These are phyloP conservation scores for Beauveria medogensis DNA, from an alignment of 2,329 filamentous ascomycete species.

Conservation along the genomic window DNA sequence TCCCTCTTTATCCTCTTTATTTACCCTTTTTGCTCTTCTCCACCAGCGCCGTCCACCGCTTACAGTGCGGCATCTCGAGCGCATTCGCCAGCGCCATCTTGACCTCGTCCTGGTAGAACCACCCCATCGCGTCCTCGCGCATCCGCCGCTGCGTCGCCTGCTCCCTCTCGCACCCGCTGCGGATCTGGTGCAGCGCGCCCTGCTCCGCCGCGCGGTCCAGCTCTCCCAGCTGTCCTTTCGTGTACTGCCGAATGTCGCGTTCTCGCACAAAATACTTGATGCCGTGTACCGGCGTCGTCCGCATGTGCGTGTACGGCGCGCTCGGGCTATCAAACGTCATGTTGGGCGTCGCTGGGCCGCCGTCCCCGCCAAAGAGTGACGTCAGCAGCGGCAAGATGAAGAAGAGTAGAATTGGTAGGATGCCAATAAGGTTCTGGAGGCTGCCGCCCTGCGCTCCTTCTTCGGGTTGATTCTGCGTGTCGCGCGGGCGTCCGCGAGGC, in stretches of 20 bases:
- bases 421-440: conserved; percentile 56
- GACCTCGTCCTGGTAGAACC: conserved; percentile 74
- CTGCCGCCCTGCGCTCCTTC: conserved; percentile 34
- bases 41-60: conserved; percentile 37
- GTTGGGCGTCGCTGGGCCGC: conserved; percentile 29
- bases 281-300: conserved; percentile 60
- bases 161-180: conserved; percentile 68
- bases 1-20: not conserved
- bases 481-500: conserved; percentile 67
- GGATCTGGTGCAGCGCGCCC: conserved; percentile 59
- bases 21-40: conserved; percentile 2
- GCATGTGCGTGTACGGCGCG: conserved; percentile 65
- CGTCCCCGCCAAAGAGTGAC: conserved; percentile 61
- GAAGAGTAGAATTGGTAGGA: conserved; percentile 82
- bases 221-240: conserved; percentile 57
- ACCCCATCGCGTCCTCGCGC: conserved; percentile 73
- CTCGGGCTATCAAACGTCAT: conserved; percentile 68
- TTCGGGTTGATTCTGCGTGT: conserved; percentile 45
- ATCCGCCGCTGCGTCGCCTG: conserved; percentile 55
- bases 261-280: conserved; percentile 84
- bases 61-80: conserved; percentile 45
- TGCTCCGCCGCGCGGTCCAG: conserved; percentile 73
- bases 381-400: conserved; percentile 80
- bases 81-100: conserved; percentile 64
- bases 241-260: conserved; percentile 63